Percentiles rank a stretch among this genome's conserved stretches.
These are phyloP conservation scores for Penicillium freii DNA, from an alignment of 2,329 filamentous ascomycete species.

Conservation along the genomic window DNA sequence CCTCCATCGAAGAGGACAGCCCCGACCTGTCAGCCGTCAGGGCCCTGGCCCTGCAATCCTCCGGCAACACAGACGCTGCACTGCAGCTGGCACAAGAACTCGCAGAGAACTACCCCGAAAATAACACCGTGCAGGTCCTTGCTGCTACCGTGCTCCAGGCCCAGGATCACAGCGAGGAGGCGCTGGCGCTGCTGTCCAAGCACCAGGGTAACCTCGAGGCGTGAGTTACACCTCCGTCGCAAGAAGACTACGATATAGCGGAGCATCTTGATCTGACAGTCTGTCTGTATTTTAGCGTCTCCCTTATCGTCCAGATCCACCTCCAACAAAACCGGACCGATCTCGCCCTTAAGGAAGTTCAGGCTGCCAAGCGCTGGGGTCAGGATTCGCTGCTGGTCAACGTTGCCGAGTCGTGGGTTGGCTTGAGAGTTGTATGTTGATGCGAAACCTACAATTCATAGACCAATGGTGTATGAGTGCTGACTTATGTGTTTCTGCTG, in stretches of 20 bases:
- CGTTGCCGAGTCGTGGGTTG: conserved; percentile 92
- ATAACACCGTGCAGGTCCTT: conserved; percentile 75
- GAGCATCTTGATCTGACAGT: conserved; percentile 10
- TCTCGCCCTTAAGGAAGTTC: conserved; percentile 84
- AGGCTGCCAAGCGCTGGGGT: conserved; percentile 84
- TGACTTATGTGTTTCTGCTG: neutral
- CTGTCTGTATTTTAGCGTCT: conserved; percentile 55
- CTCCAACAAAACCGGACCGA: conserved; percentile 88
- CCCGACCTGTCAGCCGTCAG: conserved; percentile 75
- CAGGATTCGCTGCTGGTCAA: conserved; percentile 94
- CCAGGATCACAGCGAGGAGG: conserved; percentile 79
- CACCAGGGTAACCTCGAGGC: conserved; percentile 79
- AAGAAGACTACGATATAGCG: neutral
- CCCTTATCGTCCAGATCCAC: conserved; percentile 87
- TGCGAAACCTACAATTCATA: no score
- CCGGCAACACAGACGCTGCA: conserved; percentile 63
- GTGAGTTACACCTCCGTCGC: conserved; percentile 52
- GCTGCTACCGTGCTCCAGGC: conserved; percentile 79
- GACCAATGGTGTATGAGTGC: neutral
- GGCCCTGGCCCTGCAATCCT: conserved; percentile 67
- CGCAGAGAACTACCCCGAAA: conserved; percentile 65
- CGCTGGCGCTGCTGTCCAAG: conserved; percentile 71
- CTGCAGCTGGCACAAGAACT: conserved; percentile 65
- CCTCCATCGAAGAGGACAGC: conserved; percentile 61
- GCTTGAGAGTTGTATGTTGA: conserved; percentile 72